Percentiles rank a stretch among this genome's conserved stretches.
Conservation (phyloP, 1,284 basidiomycete species). For the Vanrija sp. region DNA sequence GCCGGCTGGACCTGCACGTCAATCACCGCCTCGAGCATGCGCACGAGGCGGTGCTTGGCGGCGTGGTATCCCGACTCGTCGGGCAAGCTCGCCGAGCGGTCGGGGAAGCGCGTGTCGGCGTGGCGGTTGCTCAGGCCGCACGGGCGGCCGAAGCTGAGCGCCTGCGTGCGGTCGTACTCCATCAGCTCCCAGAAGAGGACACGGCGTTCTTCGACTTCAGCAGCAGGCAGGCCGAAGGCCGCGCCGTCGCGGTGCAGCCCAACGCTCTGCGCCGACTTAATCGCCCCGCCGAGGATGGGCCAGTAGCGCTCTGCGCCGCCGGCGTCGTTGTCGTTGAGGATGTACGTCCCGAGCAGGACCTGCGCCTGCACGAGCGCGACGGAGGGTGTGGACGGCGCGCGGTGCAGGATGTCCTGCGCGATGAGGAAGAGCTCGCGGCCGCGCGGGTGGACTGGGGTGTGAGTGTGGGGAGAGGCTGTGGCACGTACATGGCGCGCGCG, state of each 20-base stretch:
- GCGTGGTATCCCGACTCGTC: constrained; percentile 4
- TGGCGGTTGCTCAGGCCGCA: constrained; percentile 34
- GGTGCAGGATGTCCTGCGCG: constrained; percentile 36
- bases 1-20: constrained; percentile 8
- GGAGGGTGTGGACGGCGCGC: constrained; percentile 33
- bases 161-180: constrained; percentile 42
- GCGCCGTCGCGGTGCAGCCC: constrained; percentile 46
- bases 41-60: constrained; percentile 7
- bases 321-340: constrained; percentile 40
- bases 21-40: constrained; percentile 4
- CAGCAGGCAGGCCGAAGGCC: constrained; percentile 34
- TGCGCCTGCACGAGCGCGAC: constrained; percentile 44
- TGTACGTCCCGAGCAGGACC: constrained; percentile 39
- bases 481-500: constrained; percentile 32
- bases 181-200: constrained; percentile 46
- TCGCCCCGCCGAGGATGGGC: constrained; percentile 42
- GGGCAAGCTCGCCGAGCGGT: neutral
- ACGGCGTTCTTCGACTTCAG: constrained; percentile 40
- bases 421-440: constrained; percentile 38
- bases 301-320: constrained; percentile 42
- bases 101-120: constrained; percentile 38
- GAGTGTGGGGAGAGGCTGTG: neutral
- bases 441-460: constrained; percentile 20
- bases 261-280: constrained; percentile 40
- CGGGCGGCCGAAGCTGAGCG: constrained; percentile 40